phyloP scores from a whole-genome alignment of 495 filamentous ascomycete species.

The Pyronema omphalodes region DNA sequence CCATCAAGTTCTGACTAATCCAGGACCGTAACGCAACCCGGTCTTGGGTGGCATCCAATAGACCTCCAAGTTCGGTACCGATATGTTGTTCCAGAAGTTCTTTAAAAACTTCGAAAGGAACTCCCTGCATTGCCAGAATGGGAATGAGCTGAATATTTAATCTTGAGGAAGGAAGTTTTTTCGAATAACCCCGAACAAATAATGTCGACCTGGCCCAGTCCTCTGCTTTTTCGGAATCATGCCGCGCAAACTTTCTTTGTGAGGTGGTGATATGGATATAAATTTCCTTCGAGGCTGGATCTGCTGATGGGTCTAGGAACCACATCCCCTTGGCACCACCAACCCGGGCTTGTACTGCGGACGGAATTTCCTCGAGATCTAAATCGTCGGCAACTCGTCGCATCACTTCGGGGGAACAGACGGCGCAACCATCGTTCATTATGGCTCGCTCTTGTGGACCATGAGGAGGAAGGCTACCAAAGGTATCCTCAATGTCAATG shows the following conservation, averaged over 20 bases:
- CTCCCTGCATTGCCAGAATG: conserved; percentile 51
- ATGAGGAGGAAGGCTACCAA: conserved; percentile 26
- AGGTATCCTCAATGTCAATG: conserved; percentile 10
- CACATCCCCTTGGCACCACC: conserved; percentile 79
- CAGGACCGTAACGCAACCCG: conserved; percentile 36
- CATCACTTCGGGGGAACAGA: conserved; percentile 49
- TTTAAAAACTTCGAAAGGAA: conserved; percentile 31
- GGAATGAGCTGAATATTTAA: conserved; percentile 64
- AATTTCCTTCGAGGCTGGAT: conserved; percentile 20
- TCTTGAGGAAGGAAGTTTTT: conserved; percentile 41
- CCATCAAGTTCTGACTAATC: conserved; percentile 28
- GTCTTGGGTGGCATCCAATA: conserved; percentile 38
- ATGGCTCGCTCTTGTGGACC: conserved; percentile 22
- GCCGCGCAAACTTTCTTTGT: conserved; percentile 60
- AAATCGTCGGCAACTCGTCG: conserved; percentile 39
- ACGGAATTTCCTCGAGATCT: conserved; percentile 43
- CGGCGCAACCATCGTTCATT: conserved; percentile 72
- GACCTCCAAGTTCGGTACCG: conserved; percentile 36
- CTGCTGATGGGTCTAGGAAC: conserved; percentile 39
- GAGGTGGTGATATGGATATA: conserved; percentile 70
- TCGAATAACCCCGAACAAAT: conserved; percentile 48
- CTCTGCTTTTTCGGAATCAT: conserved; percentile 24
- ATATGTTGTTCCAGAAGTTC: conserved; percentile 41
- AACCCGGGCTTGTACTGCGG: conserved; percentile 63
- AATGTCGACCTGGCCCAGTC: conserved; percentile 45